Base-by-base conservation (phyloP, 139 green algal species). In the Spirogloea muscicola region DNA sequence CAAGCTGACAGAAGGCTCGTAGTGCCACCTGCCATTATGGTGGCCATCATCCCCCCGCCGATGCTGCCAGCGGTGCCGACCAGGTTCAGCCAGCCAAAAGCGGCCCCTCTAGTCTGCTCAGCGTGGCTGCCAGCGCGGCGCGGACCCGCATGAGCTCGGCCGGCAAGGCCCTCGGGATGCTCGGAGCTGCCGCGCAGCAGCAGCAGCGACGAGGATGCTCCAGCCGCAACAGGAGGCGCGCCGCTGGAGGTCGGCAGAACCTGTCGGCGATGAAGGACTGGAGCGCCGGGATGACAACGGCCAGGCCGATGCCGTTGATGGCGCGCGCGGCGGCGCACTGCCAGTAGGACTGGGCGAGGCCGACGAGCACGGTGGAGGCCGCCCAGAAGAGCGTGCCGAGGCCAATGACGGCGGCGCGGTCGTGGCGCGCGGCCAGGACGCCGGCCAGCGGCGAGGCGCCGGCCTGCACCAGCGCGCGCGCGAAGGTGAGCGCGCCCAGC, bases 41-140 rank as follows among this genome's bases (percentile, higher is more conserved):
- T 79, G 29, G 69, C 71, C 29, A 4, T 9, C 7, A 83, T 76
- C 4, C 71, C 58, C 5, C 68, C 71, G 3, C 48, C 36, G 41
- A 81, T 81, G 3, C 69, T 5, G 27, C 71, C 71, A 38, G 37
- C 68, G 6, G 6, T 29, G 41, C 37, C 33, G 27, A 38, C 21
- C 13, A 82, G 7, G 36, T 70, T 7, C 5, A 79, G 67, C 37
- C 37, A 79, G 39, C 71, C 71, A 83, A 79, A 79, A 3, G 69
- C 71, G 21, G 37, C 7, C 6, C 71, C 71, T 3, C 71, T 6
- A 9, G 5, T 16, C n/a, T 72, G 9, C 29, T 83, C 68, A 33
- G 10, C 68, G 40, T 77, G 13, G 34, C 13, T 61, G 16, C 21
- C 36, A 40, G 18, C 13, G 16, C 10, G 58, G 13, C 16, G 51